A percentile compares a stretch with the other conserved stretches of the same genome.
Evolutionary conservation across 805 yeast species (phyloP).

Genomic region (Candida caryicola): DNA sequence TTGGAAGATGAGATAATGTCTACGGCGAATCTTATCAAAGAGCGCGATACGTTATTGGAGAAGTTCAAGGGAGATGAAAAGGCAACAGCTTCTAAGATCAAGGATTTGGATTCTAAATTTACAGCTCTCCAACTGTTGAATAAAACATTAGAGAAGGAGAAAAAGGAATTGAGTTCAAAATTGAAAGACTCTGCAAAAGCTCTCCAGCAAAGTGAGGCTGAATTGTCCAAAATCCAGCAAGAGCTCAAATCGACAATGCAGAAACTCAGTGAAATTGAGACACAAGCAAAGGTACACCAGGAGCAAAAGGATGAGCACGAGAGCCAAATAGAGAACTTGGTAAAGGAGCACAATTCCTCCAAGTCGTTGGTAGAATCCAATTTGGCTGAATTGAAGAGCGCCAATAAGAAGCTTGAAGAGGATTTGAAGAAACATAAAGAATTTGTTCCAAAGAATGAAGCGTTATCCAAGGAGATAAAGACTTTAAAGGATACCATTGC

Average conservation of each 20-base stretch:
- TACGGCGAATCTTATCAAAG: slow-evolving; percentile 33
- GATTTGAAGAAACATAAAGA: slow-evolving; percentile 11
- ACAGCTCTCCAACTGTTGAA: slow-evolving; percentile 28
- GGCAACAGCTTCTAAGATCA: slow-evolving; percentile 25
- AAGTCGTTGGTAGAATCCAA: slow-evolving; percentile 6
- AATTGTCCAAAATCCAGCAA: slow-evolving; percentile 8
- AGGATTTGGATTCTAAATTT: slow-evolving; percentile 27
- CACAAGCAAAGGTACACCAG: slow-evolving; percentile 6
- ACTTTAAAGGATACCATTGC: slow-evolving; percentile 12
- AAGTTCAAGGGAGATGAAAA: slow-evolving; percentile 41
- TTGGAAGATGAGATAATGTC: slow-evolving; percentile 34
- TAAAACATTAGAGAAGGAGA: slow-evolving; percentile 31
- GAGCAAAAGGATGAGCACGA: slow-evolving; percentile 11
- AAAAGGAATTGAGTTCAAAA: slow-evolving; percentile 27
- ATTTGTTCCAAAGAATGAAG: slow-evolving; percentile 8
- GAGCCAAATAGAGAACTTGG: slow-evolving; percentile 7
- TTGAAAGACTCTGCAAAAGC: slow-evolving; percentile 12
- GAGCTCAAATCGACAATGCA: slow-evolving; percentile 7
- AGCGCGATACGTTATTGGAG: slow-evolving; percentile 46
- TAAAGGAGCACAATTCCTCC: slow-evolving; percentile 8
- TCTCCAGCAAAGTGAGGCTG: slow-evolving; percentile 7
- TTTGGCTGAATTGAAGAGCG: slow-evolving; percentile 8
- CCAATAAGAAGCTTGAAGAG: slow-evolving; percentile 7
- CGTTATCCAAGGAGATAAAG: slow-evolving; percentile 11
- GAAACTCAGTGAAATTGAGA: slow-evolving; percentile 7